phyloP scores from a whole-genome alignment of 177 flowering plant genomes.

The Vitis hybrid region DNA sequence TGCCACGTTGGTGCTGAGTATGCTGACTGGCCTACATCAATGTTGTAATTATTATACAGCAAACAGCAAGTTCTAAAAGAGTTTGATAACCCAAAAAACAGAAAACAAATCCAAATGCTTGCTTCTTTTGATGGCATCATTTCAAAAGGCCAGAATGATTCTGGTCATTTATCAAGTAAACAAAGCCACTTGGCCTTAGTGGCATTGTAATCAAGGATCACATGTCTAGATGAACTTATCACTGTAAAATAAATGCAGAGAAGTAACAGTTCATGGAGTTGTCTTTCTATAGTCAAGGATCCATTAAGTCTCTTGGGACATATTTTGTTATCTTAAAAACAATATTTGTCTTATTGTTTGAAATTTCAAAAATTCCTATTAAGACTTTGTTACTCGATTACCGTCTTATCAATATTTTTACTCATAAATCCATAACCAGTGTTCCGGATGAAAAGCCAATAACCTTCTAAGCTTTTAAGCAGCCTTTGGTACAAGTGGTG shows the following conservation, averaged over 20 bases:
- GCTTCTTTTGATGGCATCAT: neutral
- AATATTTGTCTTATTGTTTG: no score
- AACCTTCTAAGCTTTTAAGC: no score
- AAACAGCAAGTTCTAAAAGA: constrained; percentile 7
- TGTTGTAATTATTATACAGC: constrained; percentile 14
- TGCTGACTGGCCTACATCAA: constrained; percentile 39
- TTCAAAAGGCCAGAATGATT: neutral
- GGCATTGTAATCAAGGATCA: neutral
- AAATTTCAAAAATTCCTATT: no score
- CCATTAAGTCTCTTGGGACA: neutral
- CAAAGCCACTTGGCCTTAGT: neutral
- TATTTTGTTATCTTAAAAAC: no score
- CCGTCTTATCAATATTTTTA: no score
- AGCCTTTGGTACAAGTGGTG: no score
- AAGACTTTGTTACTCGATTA: no score
- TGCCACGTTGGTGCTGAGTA: constrained; percentile 39
- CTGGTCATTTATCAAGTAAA: neutral
- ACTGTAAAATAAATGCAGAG: neutral
- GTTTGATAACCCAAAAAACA: constrained; percentile 5
- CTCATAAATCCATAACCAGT: no score
- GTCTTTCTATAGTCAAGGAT: neutral
- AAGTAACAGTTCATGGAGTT: neutral
- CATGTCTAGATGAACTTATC: neutral
- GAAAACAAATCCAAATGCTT: neutral
- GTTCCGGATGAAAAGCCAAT: no score